phyloP scores from a whole-genome alignment of 1,139 yeast species.

The Candida neerlandica region DNA sequence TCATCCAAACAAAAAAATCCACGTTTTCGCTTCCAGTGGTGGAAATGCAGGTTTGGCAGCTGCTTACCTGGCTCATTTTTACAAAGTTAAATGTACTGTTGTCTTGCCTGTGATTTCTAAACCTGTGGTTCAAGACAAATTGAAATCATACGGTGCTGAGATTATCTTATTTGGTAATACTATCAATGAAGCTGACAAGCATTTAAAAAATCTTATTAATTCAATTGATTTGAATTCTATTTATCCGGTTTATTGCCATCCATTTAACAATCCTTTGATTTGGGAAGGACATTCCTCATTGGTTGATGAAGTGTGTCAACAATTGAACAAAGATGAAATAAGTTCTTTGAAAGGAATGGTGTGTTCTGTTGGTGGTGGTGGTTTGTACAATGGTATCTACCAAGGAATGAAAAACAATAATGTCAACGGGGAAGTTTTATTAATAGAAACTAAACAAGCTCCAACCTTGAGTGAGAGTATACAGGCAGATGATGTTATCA shows the following conservation, averaged over 20 bases:
- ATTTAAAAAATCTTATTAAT: constrained; percentile 43
- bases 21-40: constrained; percentile 67
- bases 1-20: constrained; percentile 31
- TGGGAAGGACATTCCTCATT: constrained; percentile 73
- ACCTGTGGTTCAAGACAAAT: constrained; percentile 27
- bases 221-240: constrained; percentile 26
- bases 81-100: constrained; percentile 58
- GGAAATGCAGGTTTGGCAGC: constrained; percentile 84
- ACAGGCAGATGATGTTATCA: constrained; percentile 45
- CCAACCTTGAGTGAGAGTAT: constrained; percentile 58
- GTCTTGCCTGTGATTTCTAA: constrained; percentile 60
- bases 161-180: constrained; percentile 57
- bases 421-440: constrained; percentile 48
- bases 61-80: constrained; percentile 56
- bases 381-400: constrained; percentile 65
- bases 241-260: constrained; percentile 65
- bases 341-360: constrained; percentile 55
- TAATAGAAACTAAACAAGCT: constrained; percentile 63
- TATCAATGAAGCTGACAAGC: constrained; percentile 69
- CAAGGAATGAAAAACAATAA: constrained; percentile 51
- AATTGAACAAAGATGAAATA: constrained; percentile 33
- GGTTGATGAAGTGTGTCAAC: constrained; percentile 56
- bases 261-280: constrained; percentile 61
- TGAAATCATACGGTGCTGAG: constrained; percentile 52
- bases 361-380: constrained; percentile 78